Conservation (phyloP, 352 stramenopile genomes). For the Phytophthora hybrid region DNA sequence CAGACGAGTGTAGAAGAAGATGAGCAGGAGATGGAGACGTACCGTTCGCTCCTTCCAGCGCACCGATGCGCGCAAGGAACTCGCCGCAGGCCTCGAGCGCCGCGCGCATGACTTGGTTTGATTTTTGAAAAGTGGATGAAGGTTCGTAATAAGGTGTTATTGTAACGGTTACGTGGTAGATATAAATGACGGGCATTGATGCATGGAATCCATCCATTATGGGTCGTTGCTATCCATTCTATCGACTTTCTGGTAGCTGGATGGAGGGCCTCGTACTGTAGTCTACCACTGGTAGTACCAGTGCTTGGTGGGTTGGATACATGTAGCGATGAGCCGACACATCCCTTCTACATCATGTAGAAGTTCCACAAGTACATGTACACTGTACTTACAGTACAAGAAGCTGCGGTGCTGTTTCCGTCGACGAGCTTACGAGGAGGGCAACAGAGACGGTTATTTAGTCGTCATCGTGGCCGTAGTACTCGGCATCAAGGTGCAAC, state of each 20-base stretch:
- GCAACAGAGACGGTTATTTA: too few species aligned
- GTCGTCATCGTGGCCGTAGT: not conserved
- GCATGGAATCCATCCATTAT: not conserved
- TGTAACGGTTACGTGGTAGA: constrained; percentile 14
- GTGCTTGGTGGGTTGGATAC: not conserved
- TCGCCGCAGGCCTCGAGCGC: constrained; percentile 60
- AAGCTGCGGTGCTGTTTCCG: too few species aligned
- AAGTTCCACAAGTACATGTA: too few species aligned
- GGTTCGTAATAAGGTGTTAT: constrained; percentile 12
- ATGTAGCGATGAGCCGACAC: not conserved
- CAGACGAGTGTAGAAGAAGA: constrained; percentile 11
- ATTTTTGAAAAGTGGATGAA: constrained; percentile 16
- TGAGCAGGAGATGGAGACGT: not conserved
- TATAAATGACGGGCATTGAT: not conserved
- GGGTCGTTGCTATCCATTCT: not conserved
- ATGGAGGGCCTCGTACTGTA: not conserved
- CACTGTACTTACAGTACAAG: too few species aligned
- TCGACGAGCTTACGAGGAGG: too few species aligned
- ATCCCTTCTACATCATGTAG: not conserved
- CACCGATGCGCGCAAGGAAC: constrained; percentile 60
- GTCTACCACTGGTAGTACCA: too few species aligned
- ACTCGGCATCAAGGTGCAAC: not conserved
- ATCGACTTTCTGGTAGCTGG: not conserved
- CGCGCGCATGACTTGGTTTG: constrained; percentile 43
- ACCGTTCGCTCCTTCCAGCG: constrained; percentile 53